A percentile compares a stretch with the other conserved stretches of the same genome.
phyloP scores from a whole-genome alignment of 441 rosid species.

The Pelargonium cotyledonis region DNA sequence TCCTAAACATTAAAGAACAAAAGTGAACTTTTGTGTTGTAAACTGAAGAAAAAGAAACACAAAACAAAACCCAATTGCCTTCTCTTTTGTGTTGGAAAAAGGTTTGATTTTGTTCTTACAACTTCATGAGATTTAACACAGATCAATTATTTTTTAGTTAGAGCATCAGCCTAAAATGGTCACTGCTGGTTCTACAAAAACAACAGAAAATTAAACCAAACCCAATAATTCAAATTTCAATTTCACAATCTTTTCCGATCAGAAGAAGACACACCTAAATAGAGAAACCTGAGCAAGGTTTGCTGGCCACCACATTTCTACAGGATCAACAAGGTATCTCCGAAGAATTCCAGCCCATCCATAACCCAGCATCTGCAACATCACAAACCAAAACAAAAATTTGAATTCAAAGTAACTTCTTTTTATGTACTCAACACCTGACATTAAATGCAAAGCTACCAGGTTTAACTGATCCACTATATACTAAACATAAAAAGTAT shows the following conservation, averaged over 20 bases:
- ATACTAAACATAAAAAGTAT: too few species aligned
- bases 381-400: background rate
- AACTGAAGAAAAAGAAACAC: background rate
- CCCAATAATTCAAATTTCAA: too few species aligned
- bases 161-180: too few species aligned
- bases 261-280: conserved; percentile 35
- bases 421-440: too few species aligned
- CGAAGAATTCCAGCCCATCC: conserved; percentile 90
- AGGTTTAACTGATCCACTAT: too few species aligned
- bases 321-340: conserved; percentile 88
- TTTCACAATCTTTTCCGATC: too few species aligned
- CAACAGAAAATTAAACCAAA: too few species aligned
- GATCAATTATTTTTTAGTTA: background rate
- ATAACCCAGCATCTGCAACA: conserved; percentile 63
- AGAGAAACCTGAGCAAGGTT: conserved; percentile 80
- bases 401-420: background rate
- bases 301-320: conserved; percentile 93
- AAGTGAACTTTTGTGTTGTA: background rate
- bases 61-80: background rate
- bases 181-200: too few species aligned
- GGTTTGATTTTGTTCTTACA: background rate
- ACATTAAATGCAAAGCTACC: too few species aligned
- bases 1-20: background rate
- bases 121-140: background rate
- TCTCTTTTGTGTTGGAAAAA: background rate